phyloP scores from a whole-genome alignment of 768 basidiomycete genomes.

The Lactarius sp. region DNA sequence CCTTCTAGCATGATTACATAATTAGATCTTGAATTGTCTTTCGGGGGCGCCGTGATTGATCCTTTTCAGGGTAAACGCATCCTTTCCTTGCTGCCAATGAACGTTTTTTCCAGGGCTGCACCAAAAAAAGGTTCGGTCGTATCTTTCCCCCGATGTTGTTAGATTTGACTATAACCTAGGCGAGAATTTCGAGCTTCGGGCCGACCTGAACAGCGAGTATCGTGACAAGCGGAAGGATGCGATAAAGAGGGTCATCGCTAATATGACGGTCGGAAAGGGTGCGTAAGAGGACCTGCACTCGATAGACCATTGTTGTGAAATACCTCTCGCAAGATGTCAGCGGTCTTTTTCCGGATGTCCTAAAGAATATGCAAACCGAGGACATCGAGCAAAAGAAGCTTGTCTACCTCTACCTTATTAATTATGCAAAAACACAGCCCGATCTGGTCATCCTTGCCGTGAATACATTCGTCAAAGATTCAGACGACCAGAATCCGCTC shows the following conservation, averaged over 20 bases:
- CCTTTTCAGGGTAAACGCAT: no score
- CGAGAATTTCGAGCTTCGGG: constrained; percentile 95
- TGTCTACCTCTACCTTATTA: constrained; percentile 99
- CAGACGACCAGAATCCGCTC: constrained; percentile 94
- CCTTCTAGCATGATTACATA: no score
- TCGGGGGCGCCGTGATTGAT: no score
- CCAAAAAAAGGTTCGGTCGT: constrained; percentile 28
- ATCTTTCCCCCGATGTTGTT: no score
- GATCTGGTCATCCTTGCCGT: constrained; percentile 98
- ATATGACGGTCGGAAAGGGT: constrained; percentile 99
- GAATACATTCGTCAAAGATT: constrained; percentile 97
- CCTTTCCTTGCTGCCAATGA: constrained; percentile 14
- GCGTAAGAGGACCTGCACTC: constrained; percentile 25
- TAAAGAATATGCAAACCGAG: constrained; percentile 99
- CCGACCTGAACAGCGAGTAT: constrained; percentile 97
- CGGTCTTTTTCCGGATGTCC: constrained; percentile 94
- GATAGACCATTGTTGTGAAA: background rate
- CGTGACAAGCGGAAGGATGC: constrained; percentile 96
- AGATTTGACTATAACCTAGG: constrained; percentile 40
- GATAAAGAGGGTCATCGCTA: constrained; percentile 95
- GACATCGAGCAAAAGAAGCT: constrained; percentile 99
- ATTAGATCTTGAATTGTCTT: no score
- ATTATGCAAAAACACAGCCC: constrained; percentile 98
- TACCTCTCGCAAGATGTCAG: constrained; percentile 61
- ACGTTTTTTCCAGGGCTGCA: constrained; percentile 26